Base-by-base conservation (phyloP, 768 basidiomycete genomes). In the Russula sp. region DNA sequence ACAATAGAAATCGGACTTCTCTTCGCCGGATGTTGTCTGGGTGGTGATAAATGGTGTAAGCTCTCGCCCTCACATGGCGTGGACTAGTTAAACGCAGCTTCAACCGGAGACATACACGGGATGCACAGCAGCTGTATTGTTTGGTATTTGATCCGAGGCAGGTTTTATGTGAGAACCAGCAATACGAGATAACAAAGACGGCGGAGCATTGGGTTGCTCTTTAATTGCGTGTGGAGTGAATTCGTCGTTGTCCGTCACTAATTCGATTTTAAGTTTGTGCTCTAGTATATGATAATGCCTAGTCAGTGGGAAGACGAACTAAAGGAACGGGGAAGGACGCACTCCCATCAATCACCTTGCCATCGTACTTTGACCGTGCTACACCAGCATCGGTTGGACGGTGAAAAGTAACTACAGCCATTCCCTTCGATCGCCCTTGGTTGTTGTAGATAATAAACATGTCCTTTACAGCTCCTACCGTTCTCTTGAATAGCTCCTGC, bases 401-500 rank as follows among this genome's bases (percentile, higher is more conserved):
- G 66, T 83, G 79, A 68, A 91, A 91, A 0, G 76, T 68, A 3
- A 90, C 85, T 14, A 91, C 72, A 2, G 89, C 88, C 88, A 90
- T 90, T 20, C 89, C 89, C 68, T 88, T 90, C 48, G 88, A 87
- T 57, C 77, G 79, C 0, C 83, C 88, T 67, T 88, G 84, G 3
- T 81, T 83, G 71, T 90, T 91, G 75, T 87, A 86, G 18, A 90
- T 79, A 67, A 90, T 68, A 64, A 90, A 87, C 32, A 75, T 78
- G 43, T 90, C 87, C 69, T 79, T 84, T 61, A 90, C 70, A 0
- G 88, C 86, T 4, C 89, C 89, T 25, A 91, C 78, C 0, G 89
- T 91, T 72, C 85, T 89, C 64, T 75, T 79, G 72, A 91, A 90
- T 55, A 91, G 75, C 43, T 87, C 84, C 89, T 91, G 67, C 45